Evolutionary conservation across 345 rosid genomes (phyloP), one percentile per base, ranked within the genome.

Genomic region (Psidium friedrichsthalianum): DNA sequence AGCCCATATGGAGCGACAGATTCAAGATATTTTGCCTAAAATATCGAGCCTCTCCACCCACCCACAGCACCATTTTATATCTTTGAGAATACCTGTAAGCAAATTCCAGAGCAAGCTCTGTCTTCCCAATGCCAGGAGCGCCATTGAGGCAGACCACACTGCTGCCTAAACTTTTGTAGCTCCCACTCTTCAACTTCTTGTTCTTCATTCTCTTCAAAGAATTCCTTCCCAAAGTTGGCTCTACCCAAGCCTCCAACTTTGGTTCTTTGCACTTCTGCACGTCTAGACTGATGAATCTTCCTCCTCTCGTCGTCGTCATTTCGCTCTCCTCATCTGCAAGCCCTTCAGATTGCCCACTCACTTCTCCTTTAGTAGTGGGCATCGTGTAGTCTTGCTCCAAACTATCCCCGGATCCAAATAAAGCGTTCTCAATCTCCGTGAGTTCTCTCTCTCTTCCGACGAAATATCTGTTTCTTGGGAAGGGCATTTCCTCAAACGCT

Each of bases 11-110:
- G 61, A 94, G 90, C 13, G 99, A 96, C 51, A 96, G 90, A 86
- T 93, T 96, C 89, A 96, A 82, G 88, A 96, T 85, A 89, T 96
- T 95, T 87, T 96, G 98, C 89, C 96, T 90, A 86, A 94, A 92
- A 88, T 94, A 94, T 80, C 94, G 87, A 69, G 94, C 95, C 89
- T 96, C 98, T 18, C 99, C 99, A 25, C 98, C 97, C 4, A 94
- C 91, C 98, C 99, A 96, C 86, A 96, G 87, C 27, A 95, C 95
- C 98, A 90, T 94, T 90, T 95, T 96, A 84, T 96, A 96, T 90
- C 98, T 93, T 87, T 94, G 98, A 61, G 93, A 91, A 88, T 94
- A 91, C 88, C 95, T 90, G 84, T 94, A 89, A 57, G 96, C 98
- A 59, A 93, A 96, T 83, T 96, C 99, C 86, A 94, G 94, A 36